Conservation (phyloP, 2,329 filamentous ascomycete species). For the Lecanosticta acicola region DNA sequence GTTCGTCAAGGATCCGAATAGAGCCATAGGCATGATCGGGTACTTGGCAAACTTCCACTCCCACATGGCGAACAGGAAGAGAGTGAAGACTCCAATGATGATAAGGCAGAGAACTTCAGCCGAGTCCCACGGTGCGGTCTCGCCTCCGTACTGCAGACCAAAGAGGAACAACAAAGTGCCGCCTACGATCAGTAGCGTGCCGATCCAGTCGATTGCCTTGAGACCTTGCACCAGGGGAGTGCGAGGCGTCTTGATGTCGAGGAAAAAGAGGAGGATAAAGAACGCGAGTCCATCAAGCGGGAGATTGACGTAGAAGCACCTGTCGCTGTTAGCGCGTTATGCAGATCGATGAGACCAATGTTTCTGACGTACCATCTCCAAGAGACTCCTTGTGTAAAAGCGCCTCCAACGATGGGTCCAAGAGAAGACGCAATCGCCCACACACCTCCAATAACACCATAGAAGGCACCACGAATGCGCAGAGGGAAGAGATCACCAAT, state of each 20-base stretch:
- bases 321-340: too few relatives aligned
- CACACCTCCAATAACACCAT: slow-evolving; percentile 60
- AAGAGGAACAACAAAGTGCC: slow-evolving; percentile 82
- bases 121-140: slow-evolving; percentile 68
- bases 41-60: slow-evolving; percentile 70
- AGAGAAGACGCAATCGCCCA: slow-evolving; percentile 61
- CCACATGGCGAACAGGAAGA: slow-evolving; percentile 60
- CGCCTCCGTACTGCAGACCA: slow-evolving; percentile 77
- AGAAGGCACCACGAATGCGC: slow-evolving; percentile 52
- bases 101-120: slow-evolving; percentile 71
- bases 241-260: slow-evolving; percentile 61
- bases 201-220: slow-evolving; percentile 61
- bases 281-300: slow-evolving; percentile 57
- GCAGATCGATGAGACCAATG: too few relatives aligned
- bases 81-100: slow-evolving; percentile 61
- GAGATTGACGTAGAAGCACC: slow-evolving; percentile 56
- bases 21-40: slow-evolving; percentile 67
- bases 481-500: slow-evolving; percentile 61
- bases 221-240: slow-evolving; percentile 59
- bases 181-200: slow-evolving; percentile 62
- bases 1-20: slow-evolving; percentile 65
- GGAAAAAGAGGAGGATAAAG: slow-evolving; percentile 54
- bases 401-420: slow-evolving; percentile 63
- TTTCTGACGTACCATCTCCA: slow-evolving; percentile 61
- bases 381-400: slow-evolving; percentile 56